Evolutionary conservation across 352 stramenopile genomes (phyloP).

Genomic region (Globisporangium recalcitrans): DNA sequence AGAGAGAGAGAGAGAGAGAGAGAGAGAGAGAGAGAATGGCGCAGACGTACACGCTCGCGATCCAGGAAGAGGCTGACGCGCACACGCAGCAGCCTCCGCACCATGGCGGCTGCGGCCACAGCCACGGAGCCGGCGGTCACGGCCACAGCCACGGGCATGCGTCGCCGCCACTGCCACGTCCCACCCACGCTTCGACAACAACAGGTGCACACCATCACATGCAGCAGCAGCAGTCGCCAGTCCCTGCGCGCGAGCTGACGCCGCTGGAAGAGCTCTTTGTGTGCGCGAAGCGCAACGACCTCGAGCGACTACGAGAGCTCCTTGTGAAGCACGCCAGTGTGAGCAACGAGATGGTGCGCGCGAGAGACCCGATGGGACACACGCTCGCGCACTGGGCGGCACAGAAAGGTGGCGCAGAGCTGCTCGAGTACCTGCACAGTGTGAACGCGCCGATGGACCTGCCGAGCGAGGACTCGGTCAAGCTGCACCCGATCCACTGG

Average conservation of each 20-base stretch:
- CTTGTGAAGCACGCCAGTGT: constrained; percentile 11
- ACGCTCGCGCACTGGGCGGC: constrained; percentile 70
- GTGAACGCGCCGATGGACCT: constrained; percentile 47
- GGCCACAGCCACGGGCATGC: constrained; percentile 11
- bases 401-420: constrained; percentile 43
- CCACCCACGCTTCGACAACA: not conserved
- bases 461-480: constrained; percentile 51
- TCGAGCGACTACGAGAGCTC: constrained; percentile 47
- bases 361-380: constrained; percentile 58
- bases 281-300: constrained; percentile 56
- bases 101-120: constrained; percentile 11
- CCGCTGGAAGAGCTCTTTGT: constrained; percentile 61
- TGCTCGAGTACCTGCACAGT: constrained; percentile 51
- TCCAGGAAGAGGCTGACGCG: not conserved
- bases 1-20: not conserved
- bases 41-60: constrained; percentile 2
- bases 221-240: not conserved
- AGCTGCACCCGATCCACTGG: constrained; percentile 82
- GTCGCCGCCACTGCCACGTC: constrained; percentile 5
- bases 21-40: not conserved
- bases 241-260: constrained; percentile 18
- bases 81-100: constrained; percentile 6
- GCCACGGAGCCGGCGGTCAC: constrained; percentile 1
- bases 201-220: not conserved
- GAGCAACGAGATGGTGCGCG: constrained; percentile 28